phyloP scores from a whole-genome alignment of 176 grass and related monocot genomes.

The Triticum urartu region DNA sequence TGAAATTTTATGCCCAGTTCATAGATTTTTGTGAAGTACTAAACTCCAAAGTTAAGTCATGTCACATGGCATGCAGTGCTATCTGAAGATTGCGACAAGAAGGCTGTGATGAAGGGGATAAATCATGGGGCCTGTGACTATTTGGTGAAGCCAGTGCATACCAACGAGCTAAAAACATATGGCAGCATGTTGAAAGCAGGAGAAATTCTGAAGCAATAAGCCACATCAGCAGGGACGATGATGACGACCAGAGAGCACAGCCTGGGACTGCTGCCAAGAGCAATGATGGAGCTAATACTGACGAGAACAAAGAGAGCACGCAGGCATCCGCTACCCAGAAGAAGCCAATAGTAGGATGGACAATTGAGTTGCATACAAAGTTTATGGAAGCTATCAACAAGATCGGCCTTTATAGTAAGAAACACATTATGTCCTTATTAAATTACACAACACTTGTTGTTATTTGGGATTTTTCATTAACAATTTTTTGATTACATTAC shows the following conservation, averaged over 20 bases:
- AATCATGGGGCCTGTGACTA: conserved; percentile 55
- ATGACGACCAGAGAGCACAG: background rate
- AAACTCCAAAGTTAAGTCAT: background rate
- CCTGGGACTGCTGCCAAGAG: too few relatives aligned
- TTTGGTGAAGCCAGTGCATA: conserved; percentile 48
- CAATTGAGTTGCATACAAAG: conserved; percentile 38
- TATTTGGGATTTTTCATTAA: background rate
- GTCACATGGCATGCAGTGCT: conserved; percentile 40
- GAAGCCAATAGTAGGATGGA: conserved; percentile 54
- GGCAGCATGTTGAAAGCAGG: conserved; percentile 51
- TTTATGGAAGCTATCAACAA: conserved; percentile 49
- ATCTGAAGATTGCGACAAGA: conserved; percentile 39
- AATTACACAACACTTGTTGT: background rate
- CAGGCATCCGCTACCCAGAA: too few relatives aligned
- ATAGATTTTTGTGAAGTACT: background rate
- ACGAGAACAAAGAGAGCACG: too few relatives aligned
- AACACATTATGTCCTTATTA: background rate
- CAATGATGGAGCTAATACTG: too few relatives aligned
- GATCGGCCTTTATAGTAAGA: conserved; percentile 50
- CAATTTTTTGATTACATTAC: background rate
- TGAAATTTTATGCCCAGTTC: background rate
- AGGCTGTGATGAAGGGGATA: conserved; percentile 54
- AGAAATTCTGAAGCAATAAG: background rate
- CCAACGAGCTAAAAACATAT: conserved; percentile 54
- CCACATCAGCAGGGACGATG: background rate